These are phyloP conservation scores for Erythrobasidium hasegawianum DNA, from an alignment of 1,284 basidiomycete genomes.

Conservation along the genomic window DNA sequence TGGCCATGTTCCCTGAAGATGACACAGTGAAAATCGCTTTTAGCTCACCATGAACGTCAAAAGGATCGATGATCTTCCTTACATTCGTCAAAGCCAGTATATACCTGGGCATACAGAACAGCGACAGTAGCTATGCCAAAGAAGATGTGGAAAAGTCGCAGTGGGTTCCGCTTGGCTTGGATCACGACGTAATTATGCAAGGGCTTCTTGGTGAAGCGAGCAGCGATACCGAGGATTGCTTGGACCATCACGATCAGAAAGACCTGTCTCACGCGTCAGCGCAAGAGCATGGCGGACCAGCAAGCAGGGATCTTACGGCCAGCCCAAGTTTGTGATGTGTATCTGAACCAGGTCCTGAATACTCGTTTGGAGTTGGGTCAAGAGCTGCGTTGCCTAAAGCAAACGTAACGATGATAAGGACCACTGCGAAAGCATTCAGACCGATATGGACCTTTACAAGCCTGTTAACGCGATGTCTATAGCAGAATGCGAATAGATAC, in stretches of 20 bases:
- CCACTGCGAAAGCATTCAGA: constrained; percentile 53
- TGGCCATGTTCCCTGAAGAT: constrained; percentile 8
- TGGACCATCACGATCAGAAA: constrained; percentile 1
- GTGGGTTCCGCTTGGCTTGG: background rate
- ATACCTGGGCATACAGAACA: constrained; percentile 26
- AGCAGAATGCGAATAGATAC: too few species aligned
- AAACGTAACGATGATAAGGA: constrained; percentile 72
- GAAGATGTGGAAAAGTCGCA: constrained; percentile 25
- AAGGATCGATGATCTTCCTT: background rate
- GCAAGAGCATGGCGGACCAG: too few species aligned
- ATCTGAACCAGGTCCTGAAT: constrained; percentile 1
- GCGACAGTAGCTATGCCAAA: constrained; percentile 23
- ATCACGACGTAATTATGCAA: constrained; percentile 14
- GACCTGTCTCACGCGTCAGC: too few species aligned
- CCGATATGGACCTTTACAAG: background rate
- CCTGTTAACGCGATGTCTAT: too few species aligned
- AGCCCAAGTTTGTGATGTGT: constrained; percentile 24
- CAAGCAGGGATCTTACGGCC: background rate
- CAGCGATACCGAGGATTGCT: constrained; percentile 13
- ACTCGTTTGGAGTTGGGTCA: background rate
- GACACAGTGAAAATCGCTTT: background rate
- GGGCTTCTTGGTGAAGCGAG: constrained; percentile 5
- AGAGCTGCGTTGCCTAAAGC: constrained; percentile 37
- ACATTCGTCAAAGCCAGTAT: constrained; percentile 29
- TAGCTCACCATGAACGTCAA: background rate